phyloP scores from a whole-genome alignment of 495 filamentous ascomycete species.

The Lepraria neglecta region DNA sequence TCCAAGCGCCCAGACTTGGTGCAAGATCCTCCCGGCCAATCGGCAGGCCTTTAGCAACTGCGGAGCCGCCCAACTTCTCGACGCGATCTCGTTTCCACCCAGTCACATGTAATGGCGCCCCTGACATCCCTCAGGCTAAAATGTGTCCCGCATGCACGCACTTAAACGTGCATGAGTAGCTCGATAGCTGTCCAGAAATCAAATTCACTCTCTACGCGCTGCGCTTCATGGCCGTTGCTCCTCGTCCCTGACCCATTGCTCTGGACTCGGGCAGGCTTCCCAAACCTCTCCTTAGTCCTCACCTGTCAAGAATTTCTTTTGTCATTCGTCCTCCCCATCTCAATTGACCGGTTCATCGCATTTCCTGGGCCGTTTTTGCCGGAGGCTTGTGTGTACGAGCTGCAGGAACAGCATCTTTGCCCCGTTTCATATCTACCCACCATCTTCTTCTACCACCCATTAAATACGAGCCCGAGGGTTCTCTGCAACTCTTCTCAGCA shows the following conservation, averaged over 20 bases:
- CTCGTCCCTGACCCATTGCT: conserved; percentile 3
- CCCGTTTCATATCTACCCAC: conserved; percentile 3
- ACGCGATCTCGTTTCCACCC: conserved; percentile 1
- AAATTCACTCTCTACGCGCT: conserved; percentile 23
- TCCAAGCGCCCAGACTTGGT: conserved; percentile 1
- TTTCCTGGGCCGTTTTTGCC: background rate
- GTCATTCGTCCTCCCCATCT: background rate
- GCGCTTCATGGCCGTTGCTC: background rate
- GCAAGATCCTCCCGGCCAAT: background rate
- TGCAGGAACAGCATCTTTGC: background rate
- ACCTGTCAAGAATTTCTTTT: background rate
- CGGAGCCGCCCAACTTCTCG: background rate
- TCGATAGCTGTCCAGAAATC: conserved; percentile 10
- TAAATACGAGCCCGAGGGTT: too few relatives aligned
- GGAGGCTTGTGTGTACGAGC: conserved; percentile 1
- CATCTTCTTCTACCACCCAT: conserved; percentile 1
- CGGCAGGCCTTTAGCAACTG: background rate
- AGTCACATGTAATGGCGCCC: conserved; percentile 12
- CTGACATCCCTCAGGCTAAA: conserved; percentile 5
- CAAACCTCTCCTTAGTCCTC: background rate
- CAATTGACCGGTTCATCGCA: background rate
- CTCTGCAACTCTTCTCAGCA: too few relatives aligned
- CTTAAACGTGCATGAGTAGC: conserved; percentile 12
- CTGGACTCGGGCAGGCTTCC: background rate
- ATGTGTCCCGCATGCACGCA: conserved; percentile 5